These are phyloP conservation scores for Tuber brumale DNA, from an alignment of 495 filamentous ascomycete genomes.

Conservation along the genomic window DNA sequence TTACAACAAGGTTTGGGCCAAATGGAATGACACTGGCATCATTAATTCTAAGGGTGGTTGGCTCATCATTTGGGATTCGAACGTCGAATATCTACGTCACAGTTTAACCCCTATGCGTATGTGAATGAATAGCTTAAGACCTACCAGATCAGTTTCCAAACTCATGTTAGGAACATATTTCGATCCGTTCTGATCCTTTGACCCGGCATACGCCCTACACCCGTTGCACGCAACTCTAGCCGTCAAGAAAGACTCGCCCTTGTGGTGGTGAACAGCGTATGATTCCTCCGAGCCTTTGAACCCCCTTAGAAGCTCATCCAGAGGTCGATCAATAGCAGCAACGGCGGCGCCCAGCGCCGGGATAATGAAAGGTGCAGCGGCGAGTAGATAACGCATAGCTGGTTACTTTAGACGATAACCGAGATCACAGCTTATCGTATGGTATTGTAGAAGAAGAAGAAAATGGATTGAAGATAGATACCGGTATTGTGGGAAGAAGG, in stretches of 20 bases:
- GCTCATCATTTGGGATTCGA: constrained; percentile 6
- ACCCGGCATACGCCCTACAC: background rate
- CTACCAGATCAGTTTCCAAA: constrained; percentile 29
- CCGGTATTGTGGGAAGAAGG: background rate
- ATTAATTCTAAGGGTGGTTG: constrained; percentile 24
- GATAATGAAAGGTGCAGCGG: constrained; percentile 20
- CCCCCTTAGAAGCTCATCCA: background rate
- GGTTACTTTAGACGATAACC: background rate
- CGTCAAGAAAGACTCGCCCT: constrained; percentile 1
- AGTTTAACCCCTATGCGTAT: constrained; percentile 5
- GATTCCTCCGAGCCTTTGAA: background rate
- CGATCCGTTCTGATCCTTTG: background rate
- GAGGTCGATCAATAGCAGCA: background rate
- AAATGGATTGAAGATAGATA: background rate
- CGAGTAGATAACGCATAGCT: constrained; percentile 4
- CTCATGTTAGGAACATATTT: constrained; percentile 8
- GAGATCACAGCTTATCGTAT: background rate
- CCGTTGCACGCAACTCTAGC: constrained; percentile 2
- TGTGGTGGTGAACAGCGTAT: background rate
- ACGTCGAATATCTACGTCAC: constrained; percentile 22
- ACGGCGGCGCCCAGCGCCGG: constrained; percentile 27
- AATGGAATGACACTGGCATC: constrained; percentile 17
- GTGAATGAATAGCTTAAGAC: background rate
- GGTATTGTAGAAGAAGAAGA: background rate
- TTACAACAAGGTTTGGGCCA: constrained; percentile 6